phyloP scores from a whole-genome alignment of 2,329 filamentous ascomycete genomes.

The Elsinoe arachidis region DNA sequence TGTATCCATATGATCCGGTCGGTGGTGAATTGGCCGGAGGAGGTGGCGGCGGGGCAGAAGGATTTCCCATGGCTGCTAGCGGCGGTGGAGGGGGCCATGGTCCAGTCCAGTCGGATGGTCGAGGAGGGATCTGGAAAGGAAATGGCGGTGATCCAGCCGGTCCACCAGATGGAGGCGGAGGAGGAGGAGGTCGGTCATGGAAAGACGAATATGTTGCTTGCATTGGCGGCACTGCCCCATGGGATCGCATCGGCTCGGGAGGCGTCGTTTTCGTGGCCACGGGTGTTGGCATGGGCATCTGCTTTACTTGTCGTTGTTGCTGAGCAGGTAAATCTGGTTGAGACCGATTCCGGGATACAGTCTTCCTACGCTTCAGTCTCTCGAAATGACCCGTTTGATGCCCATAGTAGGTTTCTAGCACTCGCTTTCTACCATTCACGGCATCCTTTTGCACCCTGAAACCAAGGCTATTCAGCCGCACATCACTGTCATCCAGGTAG shows the following conservation, averaged over 20 bases:
- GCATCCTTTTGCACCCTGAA: slow-evolving; percentile 8
- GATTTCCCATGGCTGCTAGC: not conserved
- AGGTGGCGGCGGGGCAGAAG: slow-evolving; percentile 2
- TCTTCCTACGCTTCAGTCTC: slow-evolving; percentile 6
- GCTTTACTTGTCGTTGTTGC: not conserved
- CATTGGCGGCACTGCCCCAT: too few species aligned
- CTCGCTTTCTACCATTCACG: slow-evolving; percentile 3
- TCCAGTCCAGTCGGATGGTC: slow-evolving; percentile 25
- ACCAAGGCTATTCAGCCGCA: slow-evolving; percentile 15
- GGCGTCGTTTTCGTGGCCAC: not conserved
- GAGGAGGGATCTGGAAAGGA: not conserved
- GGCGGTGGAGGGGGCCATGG: slow-evolving; percentile 8
- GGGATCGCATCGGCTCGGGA: not conserved
- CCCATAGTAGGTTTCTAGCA: slow-evolving; percentile 16
- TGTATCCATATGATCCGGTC: not conserved
- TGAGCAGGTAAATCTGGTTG: not conserved
- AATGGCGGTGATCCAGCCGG: not conserved
- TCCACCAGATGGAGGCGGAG: not conserved
- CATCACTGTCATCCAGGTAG: not conserved
- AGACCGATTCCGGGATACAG: not conserved
- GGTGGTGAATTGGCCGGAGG: slow-evolving; percentile 2
- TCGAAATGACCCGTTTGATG: slow-evolving; percentile 13
- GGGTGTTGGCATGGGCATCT: slow-evolving; percentile 9
- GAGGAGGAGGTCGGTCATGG: not conserved
- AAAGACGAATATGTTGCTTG: not conserved